These are phyloP conservation scores for Talaromyces wortmannii DNA, from an alignment of 495 filamentous ascomycete species.

Conservation along the genomic window DNA sequence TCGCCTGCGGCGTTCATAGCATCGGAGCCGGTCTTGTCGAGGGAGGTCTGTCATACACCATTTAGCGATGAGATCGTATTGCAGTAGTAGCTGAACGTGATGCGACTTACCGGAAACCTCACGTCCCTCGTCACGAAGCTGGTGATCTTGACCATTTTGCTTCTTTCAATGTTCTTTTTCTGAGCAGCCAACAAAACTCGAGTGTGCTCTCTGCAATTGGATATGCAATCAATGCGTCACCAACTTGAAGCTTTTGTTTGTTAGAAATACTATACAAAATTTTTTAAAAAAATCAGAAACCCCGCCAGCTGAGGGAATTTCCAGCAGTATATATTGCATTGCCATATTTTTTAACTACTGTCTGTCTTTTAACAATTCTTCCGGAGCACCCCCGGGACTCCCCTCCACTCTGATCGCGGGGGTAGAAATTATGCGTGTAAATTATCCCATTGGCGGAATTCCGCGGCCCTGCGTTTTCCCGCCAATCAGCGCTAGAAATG, in stretches of 20 bases:
- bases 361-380: too few species aligned
- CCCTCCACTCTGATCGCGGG: too few species aligned
- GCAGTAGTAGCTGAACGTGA: too few species aligned
- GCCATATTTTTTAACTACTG: too few species aligned
- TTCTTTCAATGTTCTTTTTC: neutral
- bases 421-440: neutral
- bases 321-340: too few species aligned
- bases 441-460: neutral
- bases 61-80: neutral
- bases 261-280: too few species aligned
- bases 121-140: slow-evolving; percentile 76
- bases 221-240: too few species aligned
- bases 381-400: too few species aligned
- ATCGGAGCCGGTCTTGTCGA: slow-evolving; percentile 92
- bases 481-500: neutral
- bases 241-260: too few species aligned
- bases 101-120: slow-evolving; percentile 65
- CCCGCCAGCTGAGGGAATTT: too few species aligned
- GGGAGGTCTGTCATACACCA: slow-evolving; percentile 57
- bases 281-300: too few species aligned
- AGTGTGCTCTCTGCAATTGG: neutral
- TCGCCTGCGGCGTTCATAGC: slow-evolving; percentile 96
- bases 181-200: neutral
- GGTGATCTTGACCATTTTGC: slow-evolving; percentile 69
- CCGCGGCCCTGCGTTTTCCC: neutral